Evolutionary conservation across 208 protist genomes (phyloP).

Genomic region (Trypanosoma cruzi): DNA sequence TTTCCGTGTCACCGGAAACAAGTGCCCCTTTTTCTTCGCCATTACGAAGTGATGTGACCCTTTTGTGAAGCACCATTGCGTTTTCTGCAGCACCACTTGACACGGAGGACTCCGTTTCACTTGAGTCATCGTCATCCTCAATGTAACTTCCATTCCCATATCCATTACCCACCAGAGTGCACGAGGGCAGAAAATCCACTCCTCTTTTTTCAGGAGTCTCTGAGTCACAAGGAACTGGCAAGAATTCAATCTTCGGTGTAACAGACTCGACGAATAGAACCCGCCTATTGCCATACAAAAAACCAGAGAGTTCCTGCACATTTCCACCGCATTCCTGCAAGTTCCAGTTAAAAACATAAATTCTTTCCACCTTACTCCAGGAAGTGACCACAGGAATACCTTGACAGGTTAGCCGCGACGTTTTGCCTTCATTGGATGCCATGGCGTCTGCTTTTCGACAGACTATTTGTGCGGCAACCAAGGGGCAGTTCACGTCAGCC

Average conservation of each 20-base stretch:
- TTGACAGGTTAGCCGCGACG: neutral
- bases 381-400: slow-evolving; percentile 5
- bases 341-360: neutral
- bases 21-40: neutral
- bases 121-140: slow-evolving; percentile 5
- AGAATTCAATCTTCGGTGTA: neutral
- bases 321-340: neutral
- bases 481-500: neutral
- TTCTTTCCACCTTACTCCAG: neutral
- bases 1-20: neutral
- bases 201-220: neutral
- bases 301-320: slow-evolving; percentile 4
- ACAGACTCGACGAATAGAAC: slow-evolving; percentile 13
- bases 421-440: neutral
- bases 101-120: neutral
- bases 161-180: neutral
- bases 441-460: neutral
- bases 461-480: slow-evolving; percentile 26
- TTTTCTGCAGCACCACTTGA: neutral
- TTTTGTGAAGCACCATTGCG: slow-evolving; percentile 26
- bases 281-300: slow-evolving; percentile 2
- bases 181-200: neutral
- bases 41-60: neutral
- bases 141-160: neutral
- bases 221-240: neutral